Conservation (phyloP, 345 rosid genomes). For the Melaleuca quinquenervia region DNA sequence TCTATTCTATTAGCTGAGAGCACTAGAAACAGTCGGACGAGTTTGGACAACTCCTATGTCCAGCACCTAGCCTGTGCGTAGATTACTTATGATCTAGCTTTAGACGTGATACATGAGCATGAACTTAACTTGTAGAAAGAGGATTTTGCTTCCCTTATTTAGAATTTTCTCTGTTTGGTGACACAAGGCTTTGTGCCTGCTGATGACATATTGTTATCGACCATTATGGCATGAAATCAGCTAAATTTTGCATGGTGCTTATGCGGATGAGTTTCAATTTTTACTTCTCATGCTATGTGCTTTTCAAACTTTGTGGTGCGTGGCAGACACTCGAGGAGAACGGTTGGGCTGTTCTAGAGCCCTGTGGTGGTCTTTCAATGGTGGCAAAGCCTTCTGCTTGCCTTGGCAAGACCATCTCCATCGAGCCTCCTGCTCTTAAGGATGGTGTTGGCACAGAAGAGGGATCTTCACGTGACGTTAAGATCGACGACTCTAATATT, state of each 20-base stretch:
- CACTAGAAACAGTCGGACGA: background rate
- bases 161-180: background rate
- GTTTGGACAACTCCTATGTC: background rate
- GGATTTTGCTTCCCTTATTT: background rate
- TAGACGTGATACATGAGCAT: background rate
- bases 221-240: background rate
- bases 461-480: slow-evolving; percentile 14
- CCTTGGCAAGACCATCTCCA: slow-evolving; percentile 43
- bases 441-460: background rate
- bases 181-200: background rate
- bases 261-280: background rate
- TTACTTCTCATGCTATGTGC: background rate
- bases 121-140: background rate
- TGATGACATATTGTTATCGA: background rate
- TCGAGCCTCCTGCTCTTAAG: slow-evolving; percentile 9
- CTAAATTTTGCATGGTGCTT: background rate
- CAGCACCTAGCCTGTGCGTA: background rate
- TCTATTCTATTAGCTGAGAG: background rate
- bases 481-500: slow-evolving; percentile 52
- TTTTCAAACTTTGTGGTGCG: background rate
- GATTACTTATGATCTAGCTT: background rate
- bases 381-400: slow-evolving; percentile 71
- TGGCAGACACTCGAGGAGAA: slow-evolving; percentile 53
- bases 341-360: slow-evolving; percentile 80
- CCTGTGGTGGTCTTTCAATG: slow-evolving; percentile 71